These are phyloP conservation scores for Senna siamea DNA, from an alignment of 306 rosid species.

Conservation along the genomic window DNA sequence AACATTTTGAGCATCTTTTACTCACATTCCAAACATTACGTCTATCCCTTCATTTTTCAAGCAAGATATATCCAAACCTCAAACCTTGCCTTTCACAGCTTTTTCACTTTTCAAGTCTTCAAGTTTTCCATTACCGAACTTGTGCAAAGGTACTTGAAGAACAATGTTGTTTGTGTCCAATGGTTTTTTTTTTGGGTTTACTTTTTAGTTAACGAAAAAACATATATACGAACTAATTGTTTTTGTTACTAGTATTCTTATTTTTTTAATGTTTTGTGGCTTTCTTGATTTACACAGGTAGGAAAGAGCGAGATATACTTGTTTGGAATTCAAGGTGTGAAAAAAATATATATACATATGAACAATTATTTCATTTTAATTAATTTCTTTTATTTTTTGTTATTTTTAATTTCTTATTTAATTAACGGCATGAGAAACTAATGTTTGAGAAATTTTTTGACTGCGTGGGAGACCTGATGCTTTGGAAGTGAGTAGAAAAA, in stretches of 20 bases:
- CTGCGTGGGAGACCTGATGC: not conserved
- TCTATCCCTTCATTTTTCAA: not conserved
- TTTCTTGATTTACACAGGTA: not conserved
- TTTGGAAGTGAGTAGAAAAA: not conserved
- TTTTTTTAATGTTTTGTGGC: not conserved
- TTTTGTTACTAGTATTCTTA: no score
- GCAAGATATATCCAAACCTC: no score
- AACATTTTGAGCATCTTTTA: not conserved
- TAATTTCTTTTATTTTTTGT: not conserved
- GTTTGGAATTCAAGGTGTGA: not conserved
- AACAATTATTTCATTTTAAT: not conserved
- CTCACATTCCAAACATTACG: no score
- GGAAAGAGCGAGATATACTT: not conserved
- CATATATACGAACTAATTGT: no score
- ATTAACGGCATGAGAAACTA: no score
- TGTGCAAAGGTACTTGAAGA: not conserved
- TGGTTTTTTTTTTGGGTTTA: no score
- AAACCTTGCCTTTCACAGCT: not conserved
- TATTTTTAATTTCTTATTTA: no score
- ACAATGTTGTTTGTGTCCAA: no score
- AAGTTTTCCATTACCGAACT: not conserved
- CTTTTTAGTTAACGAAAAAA: no score
- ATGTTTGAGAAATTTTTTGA: not conserved
- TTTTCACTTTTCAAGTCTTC: not conserved
- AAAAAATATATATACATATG: no score